A percentile compares a stretch with the other conserved stretches of the same genome.
These are phyloP conservation scores for Trypanosomatidae sp. DNA, from an alignment of 208 protist genomes.

Conservation along the genomic window DNA sequence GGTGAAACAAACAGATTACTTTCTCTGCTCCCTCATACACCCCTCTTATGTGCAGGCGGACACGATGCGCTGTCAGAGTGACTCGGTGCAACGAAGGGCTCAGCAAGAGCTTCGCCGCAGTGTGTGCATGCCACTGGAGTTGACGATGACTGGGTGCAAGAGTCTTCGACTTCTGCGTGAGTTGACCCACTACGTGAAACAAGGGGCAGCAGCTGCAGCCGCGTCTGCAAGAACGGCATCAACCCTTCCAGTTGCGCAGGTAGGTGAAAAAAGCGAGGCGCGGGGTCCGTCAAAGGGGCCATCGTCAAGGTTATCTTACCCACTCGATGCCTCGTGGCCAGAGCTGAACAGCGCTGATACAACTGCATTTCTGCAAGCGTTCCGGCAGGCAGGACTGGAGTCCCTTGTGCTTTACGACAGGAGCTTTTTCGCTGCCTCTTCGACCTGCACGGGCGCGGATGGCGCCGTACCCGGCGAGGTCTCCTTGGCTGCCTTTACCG, in stretches of 20 bases:
- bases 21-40: slow-evolving; percentile 77
- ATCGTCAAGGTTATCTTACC: not conserved
- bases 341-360: slow-evolving; percentile 22
- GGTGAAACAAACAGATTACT: slow-evolving; percentile 45
- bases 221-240: not conserved
- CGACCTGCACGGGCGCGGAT: not conserved
- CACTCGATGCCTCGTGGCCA: slow-evolving; percentile 18
- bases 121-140: slow-evolving; percentile 77
- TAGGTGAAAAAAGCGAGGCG: not conserved
- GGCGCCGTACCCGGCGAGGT: slow-evolving; percentile 48
- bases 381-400: slow-evolving; percentile 26
- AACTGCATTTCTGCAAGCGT: slow-evolving; percentile 20
- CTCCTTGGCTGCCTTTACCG: slow-evolving; percentile 56
- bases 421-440: slow-evolving; percentile 2
- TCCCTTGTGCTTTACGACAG: slow-evolving; percentile 48
- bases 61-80: slow-evolving; percentile 4
- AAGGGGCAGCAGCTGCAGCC: not conserved
- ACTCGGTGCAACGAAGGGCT: not conserved
- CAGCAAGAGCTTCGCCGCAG: slow-evolving; percentile 24
- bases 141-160: slow-evolving; percentile 46
- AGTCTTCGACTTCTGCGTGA: slow-evolving; percentile 45
- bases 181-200: slow-evolving; percentile 1
- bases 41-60: slow-evolving; percentile 49
- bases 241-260: not conserved
- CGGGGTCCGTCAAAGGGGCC: not conserved